Percentiles rank a stretch among this genome's conserved stretches.
These are phyloP conservation scores for Onygena corvina DNA, from an alignment of 2,329 filamentous ascomycete species.

Conservation along the genomic window DNA sequence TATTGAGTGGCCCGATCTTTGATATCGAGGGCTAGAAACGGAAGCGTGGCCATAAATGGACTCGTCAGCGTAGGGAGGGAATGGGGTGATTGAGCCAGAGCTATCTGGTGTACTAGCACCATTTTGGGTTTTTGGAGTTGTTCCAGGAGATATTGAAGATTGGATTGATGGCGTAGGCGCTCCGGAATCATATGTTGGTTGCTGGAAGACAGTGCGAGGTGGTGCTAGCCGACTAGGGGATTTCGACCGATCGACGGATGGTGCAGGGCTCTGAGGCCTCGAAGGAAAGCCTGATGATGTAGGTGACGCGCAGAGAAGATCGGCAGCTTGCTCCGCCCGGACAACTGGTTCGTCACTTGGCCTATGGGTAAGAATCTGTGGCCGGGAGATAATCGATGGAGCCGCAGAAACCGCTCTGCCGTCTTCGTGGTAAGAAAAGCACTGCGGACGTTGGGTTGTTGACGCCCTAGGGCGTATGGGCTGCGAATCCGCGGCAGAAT, in stretches of 20 bases:
- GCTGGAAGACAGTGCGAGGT: conserved; percentile 29
- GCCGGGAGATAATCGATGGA: not conserved
- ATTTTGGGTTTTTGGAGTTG: conserved; percentile 11
- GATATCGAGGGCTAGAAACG: conserved; percentile 46
- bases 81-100: conserved; percentile 33
- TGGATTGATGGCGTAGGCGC: conserved; percentile 17
- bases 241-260: conserved; percentile 17
- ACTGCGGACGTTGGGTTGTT: conserved; percentile 7
- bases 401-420: not conserved
- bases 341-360: not conserved
- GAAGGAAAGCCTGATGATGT: conserved; percentile 23
- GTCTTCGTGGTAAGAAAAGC: not conserved
- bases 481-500: conserved; percentile 19
- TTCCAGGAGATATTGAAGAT: conserved; percentile 24
- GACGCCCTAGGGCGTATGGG: not conserved
- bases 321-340: conserved; percentile 10
- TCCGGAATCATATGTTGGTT: conserved; percentile 23
- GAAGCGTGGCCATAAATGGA: conserved; percentile 36
- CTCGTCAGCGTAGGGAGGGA: conserved; percentile 56
- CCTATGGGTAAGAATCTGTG: not conserved
- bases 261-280: conserved; percentile 24
- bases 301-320: conserved; percentile 26
- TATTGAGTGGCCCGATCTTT: conserved; percentile 40
- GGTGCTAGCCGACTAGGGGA: conserved; percentile 35
- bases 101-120: not conserved